Conservation (phyloP, 2,329 filamentous ascomycete genomes). For the Fusarium sororula region DNA sequence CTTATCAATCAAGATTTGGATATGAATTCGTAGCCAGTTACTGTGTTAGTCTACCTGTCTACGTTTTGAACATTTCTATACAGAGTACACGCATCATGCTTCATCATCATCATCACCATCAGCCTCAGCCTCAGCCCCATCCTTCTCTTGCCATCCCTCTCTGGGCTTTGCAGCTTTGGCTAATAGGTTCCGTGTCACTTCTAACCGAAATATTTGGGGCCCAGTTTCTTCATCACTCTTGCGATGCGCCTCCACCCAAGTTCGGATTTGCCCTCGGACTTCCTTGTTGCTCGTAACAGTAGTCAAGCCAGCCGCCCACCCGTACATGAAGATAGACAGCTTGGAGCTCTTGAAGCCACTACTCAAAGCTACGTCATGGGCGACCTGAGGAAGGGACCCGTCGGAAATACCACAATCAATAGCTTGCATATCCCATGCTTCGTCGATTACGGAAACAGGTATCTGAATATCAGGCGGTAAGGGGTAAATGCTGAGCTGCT, state of each 20-base stretch:
- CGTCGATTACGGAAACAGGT: slow-evolving; percentile 45
- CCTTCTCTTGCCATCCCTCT: slow-evolving; percentile 21
- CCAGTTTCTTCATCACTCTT: slow-evolving; percentile 43
- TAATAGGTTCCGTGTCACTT: slow-evolving; percentile 50
- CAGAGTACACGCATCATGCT: not conserved
- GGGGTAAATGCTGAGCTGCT: slow-evolving; percentile 45
- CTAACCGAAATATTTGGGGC: slow-evolving; percentile 47
- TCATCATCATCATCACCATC: not conserved
- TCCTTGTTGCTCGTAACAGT: slow-evolving; percentile 55
- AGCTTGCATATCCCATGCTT: slow-evolving; percentile 42
- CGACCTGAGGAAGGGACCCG: slow-evolving; percentile 46
- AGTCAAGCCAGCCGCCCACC: slow-evolving; percentile 47
- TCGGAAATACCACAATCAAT: slow-evolving; percentile 39
- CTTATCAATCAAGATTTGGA: not conserved
- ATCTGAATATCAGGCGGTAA: slow-evolving; percentile 48
- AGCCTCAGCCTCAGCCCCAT: not conserved
- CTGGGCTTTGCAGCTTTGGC: slow-evolving; percentile 46
- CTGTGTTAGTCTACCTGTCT: not conserved
- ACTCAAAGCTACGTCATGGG: slow-evolving; percentile 46
- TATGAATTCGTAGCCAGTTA: not conserved
- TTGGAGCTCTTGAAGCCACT: slow-evolving; percentile 50
- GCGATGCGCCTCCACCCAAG: slow-evolving; percentile 47
- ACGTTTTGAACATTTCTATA: not conserved
- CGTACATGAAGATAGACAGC: slow-evolving; percentile 52
- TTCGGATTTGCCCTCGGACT: slow-evolving; percentile 48